Evolutionary conservation across 352 stramenopile genomes (phyloP).

Genomic region (Phytophthora idaei): DNA sequence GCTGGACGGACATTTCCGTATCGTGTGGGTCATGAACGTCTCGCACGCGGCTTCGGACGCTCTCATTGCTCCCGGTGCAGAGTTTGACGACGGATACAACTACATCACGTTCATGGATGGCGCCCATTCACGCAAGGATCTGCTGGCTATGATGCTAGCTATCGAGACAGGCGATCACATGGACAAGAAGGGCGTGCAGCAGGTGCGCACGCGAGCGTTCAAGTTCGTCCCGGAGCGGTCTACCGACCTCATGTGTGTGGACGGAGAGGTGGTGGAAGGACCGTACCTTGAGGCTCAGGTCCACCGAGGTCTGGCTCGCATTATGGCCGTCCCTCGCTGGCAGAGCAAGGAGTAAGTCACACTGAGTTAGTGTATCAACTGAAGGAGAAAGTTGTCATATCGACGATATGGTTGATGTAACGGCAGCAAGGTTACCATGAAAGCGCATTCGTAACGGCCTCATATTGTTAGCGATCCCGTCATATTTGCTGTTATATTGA

Average conservation of each 20-base stretch:
- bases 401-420: too few relatives aligned
- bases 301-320: conserved; percentile 58
- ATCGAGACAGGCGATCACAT: conserved; percentile 63
- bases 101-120: conserved; percentile 64
- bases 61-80: conserved; percentile 45
- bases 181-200: conserved; percentile 42
- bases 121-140: conserved; percentile 38
- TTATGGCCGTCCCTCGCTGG: conserved; percentile 45
- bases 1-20: conserved; percentile 51
- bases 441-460: conserved; percentile 29
- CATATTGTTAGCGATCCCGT: conserved; percentile 21
- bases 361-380: conserved; percentile 3
- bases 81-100: conserved; percentile 68
- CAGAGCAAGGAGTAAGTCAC: conserved; percentile 16
- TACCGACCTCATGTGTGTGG: conserved; percentile 60
- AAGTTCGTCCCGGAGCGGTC: conserved; percentile 48
- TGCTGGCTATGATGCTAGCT: conserved; percentile 51
- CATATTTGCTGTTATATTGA: conserved; percentile 4
- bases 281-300: conserved; percentile 59
- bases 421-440: conserved; percentile 1
- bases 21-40: conserved; percentile 75
- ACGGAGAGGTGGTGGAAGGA: conserved; percentile 60
- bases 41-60: conserved; percentile 59
- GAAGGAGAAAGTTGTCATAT: too few relatives aligned
- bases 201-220: conserved; percentile 65